phyloP scores from a whole-genome alignment of 176 grass and related monocot species.

The Thalia dealbata region DNA sequence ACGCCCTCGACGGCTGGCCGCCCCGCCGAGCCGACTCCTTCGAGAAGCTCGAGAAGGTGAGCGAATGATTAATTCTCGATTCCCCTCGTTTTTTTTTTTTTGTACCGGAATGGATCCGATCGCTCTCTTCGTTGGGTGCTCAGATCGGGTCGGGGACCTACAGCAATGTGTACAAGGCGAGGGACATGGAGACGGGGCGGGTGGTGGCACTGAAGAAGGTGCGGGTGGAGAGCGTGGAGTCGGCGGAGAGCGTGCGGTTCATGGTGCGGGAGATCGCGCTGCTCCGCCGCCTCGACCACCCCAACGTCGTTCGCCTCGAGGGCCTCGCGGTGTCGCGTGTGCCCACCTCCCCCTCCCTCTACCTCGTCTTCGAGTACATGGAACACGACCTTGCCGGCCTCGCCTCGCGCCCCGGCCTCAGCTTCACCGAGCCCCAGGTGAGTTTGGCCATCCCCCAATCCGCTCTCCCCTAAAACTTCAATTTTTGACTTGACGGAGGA shows the following conservation, averaged over 20 bases:
- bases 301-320: conserved; percentile 58
- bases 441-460: background rate
- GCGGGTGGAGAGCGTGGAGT: conserved; percentile 39
- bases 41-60: conserved; percentile 86
- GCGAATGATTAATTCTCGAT: background rate
- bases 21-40: conserved; percentile 85
- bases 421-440: conserved; percentile 78
- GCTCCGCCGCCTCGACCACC: conserved; percentile 67
- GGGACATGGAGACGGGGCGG: conserved; percentile 42
- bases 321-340: conserved; percentile 78
- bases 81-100: conserved; percentile 4
- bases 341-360: conserved; percentile 63
- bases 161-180: conserved; percentile 98
- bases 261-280: conserved; percentile 87
- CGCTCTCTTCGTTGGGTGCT: conserved; percentile 16
- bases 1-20: conserved; percentile 55
- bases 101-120: conserved; percentile 6
- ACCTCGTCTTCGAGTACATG: conserved; percentile 96
- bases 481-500: background rate
- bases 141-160: conserved; percentile 98
- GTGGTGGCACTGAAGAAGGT: conserved; percentile 98
- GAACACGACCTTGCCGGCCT: conserved; percentile 91
- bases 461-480: background rate
- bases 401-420: conserved; percentile 31
- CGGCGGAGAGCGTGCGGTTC: conserved; percentile 54